Evolutionary conservation across 192 early-diverging fungal species (phyloP).

Genomic region (Helicostylum pulchrum): DNA sequence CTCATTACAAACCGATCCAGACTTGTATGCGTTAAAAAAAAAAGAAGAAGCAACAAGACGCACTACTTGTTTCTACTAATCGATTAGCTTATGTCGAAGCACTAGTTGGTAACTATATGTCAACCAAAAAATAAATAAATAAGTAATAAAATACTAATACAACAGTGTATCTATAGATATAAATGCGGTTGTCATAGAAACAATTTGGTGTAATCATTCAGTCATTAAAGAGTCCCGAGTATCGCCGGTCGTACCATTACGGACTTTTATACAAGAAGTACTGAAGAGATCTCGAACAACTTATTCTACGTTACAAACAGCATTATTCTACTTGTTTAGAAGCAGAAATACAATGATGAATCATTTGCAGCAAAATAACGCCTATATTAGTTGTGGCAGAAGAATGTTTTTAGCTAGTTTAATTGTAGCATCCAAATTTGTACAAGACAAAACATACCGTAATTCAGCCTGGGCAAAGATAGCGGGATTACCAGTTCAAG

Average conservation of each 20-base stretch:
- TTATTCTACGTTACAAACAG: slow-evolving; percentile 77
- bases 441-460: slow-evolving; percentile 83
- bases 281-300: slow-evolving; percentile 72
- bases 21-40: slow-evolving; percentile 1
- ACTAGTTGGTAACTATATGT: slow-evolving; percentile 22
- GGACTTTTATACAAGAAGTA: slow-evolving; percentile 70
- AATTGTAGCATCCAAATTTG: slow-evolving; percentile 87
- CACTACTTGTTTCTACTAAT: background rate
- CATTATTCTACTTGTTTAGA: slow-evolving; percentile 68
- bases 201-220: slow-evolving; percentile 44
- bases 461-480: slow-evolving; percentile 93
- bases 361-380: slow-evolving; percentile 11
- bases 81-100: slow-evolving; percentile 29
- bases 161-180: slow-evolving; percentile 41
- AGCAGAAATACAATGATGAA: background rate
- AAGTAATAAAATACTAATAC: background rate
- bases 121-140: background rate
- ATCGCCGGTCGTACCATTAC: slow-evolving; percentile 51
- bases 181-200: slow-evolving; percentile 55
- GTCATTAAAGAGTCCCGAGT: slow-evolving; percentile 24
- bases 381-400: slow-evolving; percentile 64
- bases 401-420: slow-evolving; percentile 83
- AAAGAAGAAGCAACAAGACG: background rate
- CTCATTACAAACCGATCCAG: slow-evolving; percentile 6
- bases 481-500: slow-evolving; percentile 70